Percentiles rank a stretch among this genome's conserved stretches.
Conservation (phyloP, 495 filamentous ascomycete genomes). For the Penicillium malachiteum region DNA sequence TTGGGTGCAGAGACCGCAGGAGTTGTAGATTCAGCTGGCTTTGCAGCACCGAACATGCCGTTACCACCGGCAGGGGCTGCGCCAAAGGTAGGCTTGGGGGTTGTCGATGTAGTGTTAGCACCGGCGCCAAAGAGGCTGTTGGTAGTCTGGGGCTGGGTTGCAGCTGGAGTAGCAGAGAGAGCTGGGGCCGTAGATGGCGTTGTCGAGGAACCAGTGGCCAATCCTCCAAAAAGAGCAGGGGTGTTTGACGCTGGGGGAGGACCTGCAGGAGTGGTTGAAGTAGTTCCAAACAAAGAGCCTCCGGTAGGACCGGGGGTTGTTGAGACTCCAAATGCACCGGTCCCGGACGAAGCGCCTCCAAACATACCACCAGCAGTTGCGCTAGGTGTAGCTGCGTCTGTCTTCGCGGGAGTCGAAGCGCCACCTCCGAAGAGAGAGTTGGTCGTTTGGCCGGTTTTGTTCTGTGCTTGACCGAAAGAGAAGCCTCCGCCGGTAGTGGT, state of each 20-base stretch:
- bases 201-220: slow-evolving; percentile 24
- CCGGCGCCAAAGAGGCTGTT: slow-evolving; percentile 35
- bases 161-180: slow-evolving; percentile 29
- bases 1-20: slow-evolving; percentile 30
- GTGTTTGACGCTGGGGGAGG: slow-evolving; percentile 53
- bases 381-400: slow-evolving; percentile 32
- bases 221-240: slow-evolving; percentile 32
- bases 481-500: slow-evolving; percentile 21
- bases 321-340: slow-evolving; percentile 23
- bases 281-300: slow-evolving; percentile 42
- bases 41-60: slow-evolving; percentile 43
- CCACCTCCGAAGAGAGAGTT: slow-evolving; percentile 28
- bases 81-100: slow-evolving; percentile 34
- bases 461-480: slow-evolving; percentile 41
- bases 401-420: slow-evolving; percentile 40
- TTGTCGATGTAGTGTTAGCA: slow-evolving; percentile 8
- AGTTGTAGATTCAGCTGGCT: slow-evolving; percentile 42
- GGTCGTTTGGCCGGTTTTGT: slow-evolving; percentile 23
- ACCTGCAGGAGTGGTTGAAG: slow-evolving; percentile 64
- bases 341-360: slow-evolving; percentile 31
- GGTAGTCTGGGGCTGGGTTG: slow-evolving; percentile 29
- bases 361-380: slow-evolving; percentile 34
- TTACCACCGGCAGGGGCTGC: slow-evolving; percentile 25
- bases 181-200: slow-evolving; percentile 23
- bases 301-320: slow-evolving; percentile 40